A percentile compares a stretch with the other conserved stretches of the same genome.
These are phyloP conservation scores for Syzygium aromaticum DNA, from an alignment of 345 rosid genomes.

Conservation along the genomic window DNA sequence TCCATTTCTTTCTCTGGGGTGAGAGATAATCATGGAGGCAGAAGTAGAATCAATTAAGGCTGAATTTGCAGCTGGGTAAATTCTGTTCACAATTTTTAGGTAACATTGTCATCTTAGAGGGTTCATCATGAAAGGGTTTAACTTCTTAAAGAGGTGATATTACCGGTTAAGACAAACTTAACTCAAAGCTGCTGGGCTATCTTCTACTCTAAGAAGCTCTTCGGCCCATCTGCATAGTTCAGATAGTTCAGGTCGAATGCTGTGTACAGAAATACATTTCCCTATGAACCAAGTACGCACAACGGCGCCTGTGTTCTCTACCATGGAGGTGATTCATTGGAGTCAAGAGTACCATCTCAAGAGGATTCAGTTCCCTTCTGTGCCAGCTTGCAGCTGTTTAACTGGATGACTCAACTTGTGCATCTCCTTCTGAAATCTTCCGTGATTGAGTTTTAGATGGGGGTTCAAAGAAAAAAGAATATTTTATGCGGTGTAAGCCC, in stretches of 20 bases:
- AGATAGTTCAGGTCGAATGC: not conserved
- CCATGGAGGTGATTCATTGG: not conserved
- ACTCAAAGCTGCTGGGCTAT: not conserved
- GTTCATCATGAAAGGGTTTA: not conserved
- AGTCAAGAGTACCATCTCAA: not conserved
- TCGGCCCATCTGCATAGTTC: not conserved
- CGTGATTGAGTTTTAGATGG: not conserved
- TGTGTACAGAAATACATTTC: not conserved
- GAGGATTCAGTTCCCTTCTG: not conserved
- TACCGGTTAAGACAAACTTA: not conserved
- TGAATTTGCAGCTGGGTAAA: not conserved
- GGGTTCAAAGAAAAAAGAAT: conserved; percentile 16
- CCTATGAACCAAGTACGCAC: not conserved
- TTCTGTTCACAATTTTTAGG: not conserved
- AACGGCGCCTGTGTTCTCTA: not conserved
- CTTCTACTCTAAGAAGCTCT: not conserved
- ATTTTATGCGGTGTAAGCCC: conserved; percentile 48
- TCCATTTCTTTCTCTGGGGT: not conserved
- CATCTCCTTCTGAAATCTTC: not conserved
- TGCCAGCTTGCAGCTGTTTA: not conserved
- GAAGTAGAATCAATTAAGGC: not conserved
- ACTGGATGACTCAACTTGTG: not conserved
- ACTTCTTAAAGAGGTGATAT: not conserved
- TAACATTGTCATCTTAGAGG: not conserved
- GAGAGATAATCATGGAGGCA: not conserved